phyloP scores from a whole-genome alignment of 2,329 filamentous ascomycete species.

The Thielaviopsis ethacetica region DNA sequence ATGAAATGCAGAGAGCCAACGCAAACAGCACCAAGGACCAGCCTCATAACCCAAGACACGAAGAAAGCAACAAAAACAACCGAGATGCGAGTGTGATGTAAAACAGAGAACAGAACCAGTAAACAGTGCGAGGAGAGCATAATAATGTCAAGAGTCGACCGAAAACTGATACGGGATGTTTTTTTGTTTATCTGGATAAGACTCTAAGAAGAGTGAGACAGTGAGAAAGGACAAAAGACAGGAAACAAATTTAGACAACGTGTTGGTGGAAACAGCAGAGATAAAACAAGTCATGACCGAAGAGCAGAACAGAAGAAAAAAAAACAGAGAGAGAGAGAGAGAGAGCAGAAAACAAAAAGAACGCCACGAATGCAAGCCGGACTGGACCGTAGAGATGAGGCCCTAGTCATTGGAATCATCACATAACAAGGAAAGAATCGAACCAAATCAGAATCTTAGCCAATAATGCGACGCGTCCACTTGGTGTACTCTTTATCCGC shows the following conservation, averaged over 20 bases:
- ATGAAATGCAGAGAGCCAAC: not conserved
- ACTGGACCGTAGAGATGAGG: not conserved
- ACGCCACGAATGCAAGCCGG: not conserved
- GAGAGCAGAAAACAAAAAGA: not conserved
- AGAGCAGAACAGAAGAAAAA: not conserved
- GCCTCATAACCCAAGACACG: not conserved
- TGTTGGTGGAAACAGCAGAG: not conserved
- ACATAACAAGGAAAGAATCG: not conserved
- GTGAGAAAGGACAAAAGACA: not conserved
- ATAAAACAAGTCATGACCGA: not conserved
- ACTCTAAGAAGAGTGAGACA: not conserved
- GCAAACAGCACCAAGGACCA: not conserved
- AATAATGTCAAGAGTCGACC: not conserved
- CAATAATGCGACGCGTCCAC: slow-evolving; percentile 17
- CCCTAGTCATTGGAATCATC: not conserved
- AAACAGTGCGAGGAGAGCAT: not conserved
- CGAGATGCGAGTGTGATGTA: not conserved
- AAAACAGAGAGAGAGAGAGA: no score
- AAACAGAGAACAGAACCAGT: not conserved
- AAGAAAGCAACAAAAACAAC: not conserved
- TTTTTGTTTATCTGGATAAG: not conserved
- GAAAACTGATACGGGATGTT: not conserved
- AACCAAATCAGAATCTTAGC: not conserved
- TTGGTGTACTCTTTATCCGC: slow-evolving; percentile 16
- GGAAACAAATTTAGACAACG: not conserved